Conservation (phyloP, 768 basidiomycete genomes). For the Boletus barrowsii region DNA sequence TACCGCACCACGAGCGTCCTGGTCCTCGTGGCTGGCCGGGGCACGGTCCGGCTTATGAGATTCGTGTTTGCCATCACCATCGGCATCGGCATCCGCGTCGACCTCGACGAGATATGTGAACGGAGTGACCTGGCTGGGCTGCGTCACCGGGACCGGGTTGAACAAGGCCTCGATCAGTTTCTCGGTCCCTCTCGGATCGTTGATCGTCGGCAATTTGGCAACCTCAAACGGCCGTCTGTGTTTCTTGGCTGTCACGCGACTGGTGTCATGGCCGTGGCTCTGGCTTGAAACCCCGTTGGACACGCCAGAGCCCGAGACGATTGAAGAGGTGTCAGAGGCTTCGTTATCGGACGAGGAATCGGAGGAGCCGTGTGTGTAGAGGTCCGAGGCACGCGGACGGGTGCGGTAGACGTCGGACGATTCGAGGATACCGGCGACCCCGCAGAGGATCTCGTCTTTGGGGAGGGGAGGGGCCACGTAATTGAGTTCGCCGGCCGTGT, state of each 20-base stretch:
- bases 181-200: constrained; percentile 66
- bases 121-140: constrained; percentile 23
- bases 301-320: constrained; percentile 13
- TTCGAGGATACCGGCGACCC: constrained; percentile 60
- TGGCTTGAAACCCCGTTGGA: background rate
- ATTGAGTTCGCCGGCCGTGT: constrained; percentile 49
- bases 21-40: background rate
- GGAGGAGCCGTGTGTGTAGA: constrained; percentile 31
- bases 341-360: constrained; percentile 22
- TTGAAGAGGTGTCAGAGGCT: constrained; percentile 21
- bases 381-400: constrained; percentile 49
- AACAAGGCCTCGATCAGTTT: constrained; percentile 76
- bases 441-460: constrained; percentile 69
- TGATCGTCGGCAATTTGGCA: constrained; percentile 45
- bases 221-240: constrained; percentile 30
- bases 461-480: constrained; percentile 68
- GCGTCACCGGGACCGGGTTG: constrained; percentile 58
- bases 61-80: constrained; percentile 10
- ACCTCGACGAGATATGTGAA: constrained; percentile 38
- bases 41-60: background rate
- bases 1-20: background rate
- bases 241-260: constrained; percentile 13
- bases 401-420: constrained; percentile 49
- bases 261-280: background rate
- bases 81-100: constrained; percentile 19